Base-by-base conservation (phyloP, 2,329 filamentous ascomycete genomes). In the Fusarium odoratissimum region DNA sequence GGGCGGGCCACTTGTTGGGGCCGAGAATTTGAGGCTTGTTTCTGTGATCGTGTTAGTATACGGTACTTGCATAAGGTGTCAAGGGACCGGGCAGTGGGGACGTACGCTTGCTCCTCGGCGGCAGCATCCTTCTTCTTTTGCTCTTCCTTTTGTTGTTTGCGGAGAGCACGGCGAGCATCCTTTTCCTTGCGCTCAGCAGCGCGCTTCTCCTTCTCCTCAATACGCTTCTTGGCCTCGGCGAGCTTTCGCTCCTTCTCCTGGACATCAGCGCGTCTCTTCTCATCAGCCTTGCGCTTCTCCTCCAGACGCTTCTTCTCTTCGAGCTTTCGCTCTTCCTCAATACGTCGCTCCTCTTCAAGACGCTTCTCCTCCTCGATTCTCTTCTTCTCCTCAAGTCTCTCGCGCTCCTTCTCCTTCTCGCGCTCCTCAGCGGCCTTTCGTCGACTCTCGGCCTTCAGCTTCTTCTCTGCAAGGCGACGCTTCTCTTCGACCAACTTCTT, bases 181-280 rank as follows among this genome's bases (percentile, higher is more conserved):
- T 67, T 67, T 17, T 67, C 64, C 62, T 67, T 67, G 17, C 64
- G 64, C 62, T 67, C 64, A 28, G 64, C 62, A 3, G 30, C 61
- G 17, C 64, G 33, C 64, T 67, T 67, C 52, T 67, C 64, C 45
- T 60, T 67, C 52, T 67, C 64, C 10, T 67, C 64, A 1, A 46
- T 11, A 1, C 62, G 61, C 54, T 66, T 67, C 40, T 44, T 67
- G 30, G 37, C 62, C 7, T 67, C 64, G 2, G 61, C 60, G 10
- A 67, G 37, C 28, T 60, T 67, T 12, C 52, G 46, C 52, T 67
- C 61, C 62, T 35, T 67, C n/a, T 67, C 51, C 35, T 57, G 40
- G 8, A 37, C 7, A 0, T 67, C 61, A 3, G 54, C 52, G 28
- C 41, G 64, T 35, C 49, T 66, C 45, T 60, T 66, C 52, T 67